These are phyloP conservation scores for Gossypium bickii DNA, from an alignment of 345 rosid genomes.

Conservation along the genomic window DNA sequence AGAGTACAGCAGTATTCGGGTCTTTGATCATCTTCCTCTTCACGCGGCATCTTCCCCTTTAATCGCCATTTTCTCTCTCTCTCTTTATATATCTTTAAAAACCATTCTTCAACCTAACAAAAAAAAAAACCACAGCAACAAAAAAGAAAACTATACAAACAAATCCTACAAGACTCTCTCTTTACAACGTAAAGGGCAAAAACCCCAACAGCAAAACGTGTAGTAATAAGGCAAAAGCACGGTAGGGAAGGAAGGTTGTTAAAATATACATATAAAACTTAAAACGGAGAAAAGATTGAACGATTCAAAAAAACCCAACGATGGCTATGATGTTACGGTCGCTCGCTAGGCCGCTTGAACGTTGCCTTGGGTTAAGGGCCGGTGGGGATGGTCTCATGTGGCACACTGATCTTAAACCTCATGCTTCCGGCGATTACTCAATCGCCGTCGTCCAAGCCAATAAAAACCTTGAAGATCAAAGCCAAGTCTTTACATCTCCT, in stretches of 20 bases:
- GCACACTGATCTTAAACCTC: conserved; percentile 77
- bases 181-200: not conserved
- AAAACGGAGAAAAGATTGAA: not conserved
- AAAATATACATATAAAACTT: not conserved
- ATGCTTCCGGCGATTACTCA: conserved; percentile 86
- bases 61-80: not conserved
- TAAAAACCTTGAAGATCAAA: conserved; percentile 76
- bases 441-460: conserved; percentile 96
- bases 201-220: not conserved
- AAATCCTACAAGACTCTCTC: not conserved
- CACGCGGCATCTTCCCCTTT: conserved; percentile 47
- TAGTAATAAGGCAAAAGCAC: too few relatives aligned
- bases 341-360: conserved; percentile 62
- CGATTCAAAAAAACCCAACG: not conserved
- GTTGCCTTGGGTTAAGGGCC: conserved; percentile 56
- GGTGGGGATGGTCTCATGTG: conserved; percentile 72
- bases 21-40: conserved; percentile 27
- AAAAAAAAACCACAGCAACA: not conserved
- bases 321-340: conserved; percentile 53
- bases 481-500: conserved; percentile 76
- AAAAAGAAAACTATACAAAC: not conserved
- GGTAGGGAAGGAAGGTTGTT: not conserved
- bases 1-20: conserved; percentile 24
- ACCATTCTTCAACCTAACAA: not conserved
- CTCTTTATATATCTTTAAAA: not conserved